These are phyloP conservation scores for Stemphylium vesicarium DNA, from an alignment of 2,329 filamentous ascomycete genomes.

Conservation along the genomic window DNA sequence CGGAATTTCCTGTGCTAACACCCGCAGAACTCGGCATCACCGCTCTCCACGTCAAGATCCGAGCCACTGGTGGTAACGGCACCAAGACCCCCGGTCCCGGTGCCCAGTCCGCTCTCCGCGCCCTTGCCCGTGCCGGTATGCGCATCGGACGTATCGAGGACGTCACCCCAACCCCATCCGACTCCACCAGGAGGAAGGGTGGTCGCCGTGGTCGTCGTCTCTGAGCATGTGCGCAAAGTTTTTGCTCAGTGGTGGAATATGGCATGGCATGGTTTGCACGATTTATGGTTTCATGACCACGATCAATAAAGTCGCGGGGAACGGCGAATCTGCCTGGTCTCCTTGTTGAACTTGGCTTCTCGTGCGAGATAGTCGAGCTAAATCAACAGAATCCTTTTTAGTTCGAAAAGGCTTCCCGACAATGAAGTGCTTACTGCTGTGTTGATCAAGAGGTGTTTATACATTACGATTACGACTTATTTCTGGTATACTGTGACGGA, in stretches of 20 bases:
- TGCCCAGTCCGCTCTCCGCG: constrained; percentile 98
- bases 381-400: constrained; percentile 49
- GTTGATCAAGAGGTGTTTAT: constrained; percentile 31
- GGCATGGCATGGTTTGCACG: constrained; percentile 44
- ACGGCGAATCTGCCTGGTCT: constrained; percentile 49
- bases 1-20: neutral
- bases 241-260: constrained; percentile 45
- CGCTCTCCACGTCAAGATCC: constrained; percentile 99
- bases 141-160: constrained; percentile 99
- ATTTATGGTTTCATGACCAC: constrained; percentile 46
- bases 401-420: constrained; percentile 43
- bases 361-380: constrained; percentile 41
- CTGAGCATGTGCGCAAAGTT: constrained; percentile 64
- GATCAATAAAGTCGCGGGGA: constrained; percentile 49
- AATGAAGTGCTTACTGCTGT: constrained; percentile 40
- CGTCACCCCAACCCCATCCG: constrained; percentile 97
- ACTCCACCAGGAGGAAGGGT: constrained; percentile 99
- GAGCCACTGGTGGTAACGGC: constrained; percentile 99
- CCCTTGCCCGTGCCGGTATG: constrained; percentile 98
- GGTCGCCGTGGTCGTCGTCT: constrained; percentile 99
- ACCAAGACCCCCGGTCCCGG: constrained; percentile 99
- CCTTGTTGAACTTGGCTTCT: constrained; percentile 48
- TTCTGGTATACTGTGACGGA: constrained; percentile 25
- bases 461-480: constrained; percentile 37
- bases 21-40: constrained; percentile 76